These are phyloP conservation scores for Eremothecium sinecaudum DNA, from an alignment of 1,139 yeast species.

Conservation along the genomic window DNA sequence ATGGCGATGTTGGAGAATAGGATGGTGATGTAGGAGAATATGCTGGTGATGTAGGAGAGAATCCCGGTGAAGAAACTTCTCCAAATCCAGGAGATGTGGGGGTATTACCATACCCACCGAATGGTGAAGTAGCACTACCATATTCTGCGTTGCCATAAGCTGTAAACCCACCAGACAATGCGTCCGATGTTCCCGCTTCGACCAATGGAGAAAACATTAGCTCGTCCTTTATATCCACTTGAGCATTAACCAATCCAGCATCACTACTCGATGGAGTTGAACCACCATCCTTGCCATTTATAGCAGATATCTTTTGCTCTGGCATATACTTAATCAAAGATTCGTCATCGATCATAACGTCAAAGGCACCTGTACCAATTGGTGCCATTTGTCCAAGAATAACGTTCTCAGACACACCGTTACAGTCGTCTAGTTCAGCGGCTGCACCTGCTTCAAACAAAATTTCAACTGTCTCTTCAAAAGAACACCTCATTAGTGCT, in stretches of 20 bases:
- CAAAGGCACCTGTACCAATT: constrained; percentile 96
- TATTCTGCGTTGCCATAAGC: constrained; percentile 70
- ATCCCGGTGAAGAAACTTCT: constrained; percentile 62
- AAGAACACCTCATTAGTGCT: constrained; percentile 97
- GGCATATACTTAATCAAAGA: constrained; percentile 50
- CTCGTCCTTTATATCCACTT: constrained; percentile 68
- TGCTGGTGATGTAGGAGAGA: constrained; percentile 65
- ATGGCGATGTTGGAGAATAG: constrained; percentile 68
- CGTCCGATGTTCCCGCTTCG: constrained; percentile 74
- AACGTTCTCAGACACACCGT: constrained; percentile 96
- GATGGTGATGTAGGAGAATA: constrained; percentile 67
- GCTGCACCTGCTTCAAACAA: constrained; percentile 96
- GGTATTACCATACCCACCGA: constrained; percentile 45
- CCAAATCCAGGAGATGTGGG: constrained; percentile 71
- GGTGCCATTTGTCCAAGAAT: constrained; percentile 98
- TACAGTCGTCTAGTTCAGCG: constrained; percentile 95
- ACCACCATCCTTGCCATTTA: constrained; percentile 63
- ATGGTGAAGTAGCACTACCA: constrained; percentile 60
- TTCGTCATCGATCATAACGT: constrained; percentile 87
- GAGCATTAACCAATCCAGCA: constrained; percentile 65
- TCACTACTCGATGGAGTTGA: constrained; percentile 88
- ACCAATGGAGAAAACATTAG: constrained; percentile 92
- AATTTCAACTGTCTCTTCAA: constrained; percentile 98
- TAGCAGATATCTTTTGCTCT: constrained; percentile 34
- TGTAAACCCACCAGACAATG: constrained; percentile 73